Percentiles rank a stretch among this genome's conserved stretches.
Evolutionary conservation across 805 yeast species (phyloP).

Genomic region (Ogataea trehalophila): DNA sequence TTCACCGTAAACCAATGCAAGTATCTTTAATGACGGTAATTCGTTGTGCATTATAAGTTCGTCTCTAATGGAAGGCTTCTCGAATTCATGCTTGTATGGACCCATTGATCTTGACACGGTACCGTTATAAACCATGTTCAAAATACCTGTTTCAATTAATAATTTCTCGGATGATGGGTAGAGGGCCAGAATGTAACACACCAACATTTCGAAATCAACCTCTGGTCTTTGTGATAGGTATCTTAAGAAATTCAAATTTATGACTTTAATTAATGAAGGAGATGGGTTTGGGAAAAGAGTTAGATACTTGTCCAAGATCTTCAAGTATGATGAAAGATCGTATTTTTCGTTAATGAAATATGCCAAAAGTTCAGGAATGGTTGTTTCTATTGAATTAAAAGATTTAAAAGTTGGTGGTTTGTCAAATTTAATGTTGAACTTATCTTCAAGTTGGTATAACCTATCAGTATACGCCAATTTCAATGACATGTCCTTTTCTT

Average conservation of each 20-base stretch:
- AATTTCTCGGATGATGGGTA: neutral
- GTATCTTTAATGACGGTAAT: constrained; percentile 4
- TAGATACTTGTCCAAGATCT: constrained; percentile 9
- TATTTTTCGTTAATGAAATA: neutral
- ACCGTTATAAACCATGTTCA: constrained; percentile 10
- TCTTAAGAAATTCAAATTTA: neutral
- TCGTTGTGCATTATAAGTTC: constrained; percentile 7
- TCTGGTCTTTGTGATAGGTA: neutral
- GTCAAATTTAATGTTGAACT: neutral
- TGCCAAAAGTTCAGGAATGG: neutral
- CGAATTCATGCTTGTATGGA: constrained; percentile 3
- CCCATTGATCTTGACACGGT: constrained; percentile 2
- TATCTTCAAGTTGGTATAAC: neutral
- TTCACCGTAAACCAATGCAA: constrained; percentile 6
- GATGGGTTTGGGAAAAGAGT: neutral
- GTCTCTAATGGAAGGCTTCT: constrained; percentile 10
- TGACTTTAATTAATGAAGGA: neutral
- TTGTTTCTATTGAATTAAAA: neutral
- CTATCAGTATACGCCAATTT: neutral
- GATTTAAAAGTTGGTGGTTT: neutral
- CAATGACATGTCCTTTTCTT: neutral
- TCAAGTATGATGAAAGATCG: constrained; percentile 4
- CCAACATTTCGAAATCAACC: neutral
- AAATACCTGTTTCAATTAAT: neutral
- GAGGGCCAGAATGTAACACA: neutral